Evolutionary conservation across 805 yeast genomes (phyloP), one percentile per base, ranked within the genome.

Genomic region (Clavispora vitiphila): DNA sequence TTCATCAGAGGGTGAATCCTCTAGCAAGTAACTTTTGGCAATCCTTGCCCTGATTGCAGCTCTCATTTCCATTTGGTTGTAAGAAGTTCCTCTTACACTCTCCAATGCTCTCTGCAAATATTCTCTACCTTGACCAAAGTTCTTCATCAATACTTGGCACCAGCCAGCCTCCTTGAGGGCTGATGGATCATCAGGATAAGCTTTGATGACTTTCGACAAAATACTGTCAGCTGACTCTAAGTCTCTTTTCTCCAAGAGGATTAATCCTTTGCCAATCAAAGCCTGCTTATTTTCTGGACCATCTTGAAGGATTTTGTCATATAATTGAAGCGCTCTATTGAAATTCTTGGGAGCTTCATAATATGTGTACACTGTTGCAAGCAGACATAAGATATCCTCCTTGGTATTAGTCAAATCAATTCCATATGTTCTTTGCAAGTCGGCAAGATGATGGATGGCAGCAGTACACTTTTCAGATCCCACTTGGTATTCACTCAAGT

Each of bases 331-430:
- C 0, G 99, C 98, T 20, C 81, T 71, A 2, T 77, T 70, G 55
- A 78, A 87, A 61, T 91, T 86, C 60, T 88, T 88, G 9, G 98
- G 99, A 0, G 97, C 85, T 58, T 91, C 96, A 55, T 81, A 76
- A 56, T 86, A 83, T 0, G 95, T 86, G 56, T 89, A 86, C 1
- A 84, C 74, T 0, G 81, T 76, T 0, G 93, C 98, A 41, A 86
- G 68, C 19, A 77, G 70, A 27, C 88, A 72, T 8, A 83, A 68
- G 18, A 86, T 63, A 39, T 80, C 84, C 39, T 71, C 72, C 49
- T 72, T 77, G 1, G 89, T 71, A 47, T 78, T 64, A 1, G 59
- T 57, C 30, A 86, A 66, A 8, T 61, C 56, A 7, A 74, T 64
- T 0, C 82, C 81, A 3, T 77, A 64, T 8, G 64, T 58, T 37